Conservation (phyloP, 441 rosid genomes). For the Pelargonium myrrhifolium region DNA sequence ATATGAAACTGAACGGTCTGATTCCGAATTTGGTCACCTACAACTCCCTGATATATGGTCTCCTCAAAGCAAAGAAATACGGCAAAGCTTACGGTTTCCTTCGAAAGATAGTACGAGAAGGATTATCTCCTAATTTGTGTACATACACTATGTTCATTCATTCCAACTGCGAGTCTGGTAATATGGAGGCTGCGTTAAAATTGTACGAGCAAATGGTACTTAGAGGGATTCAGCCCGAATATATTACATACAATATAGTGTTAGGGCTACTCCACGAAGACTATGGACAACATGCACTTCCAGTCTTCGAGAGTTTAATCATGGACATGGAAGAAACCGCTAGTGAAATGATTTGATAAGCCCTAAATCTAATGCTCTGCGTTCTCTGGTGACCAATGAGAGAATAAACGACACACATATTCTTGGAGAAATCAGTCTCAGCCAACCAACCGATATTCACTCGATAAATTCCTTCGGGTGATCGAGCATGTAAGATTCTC, state of each 20-base stretch:
- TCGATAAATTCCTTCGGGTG: conserved; percentile 12
- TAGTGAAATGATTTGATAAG: conserved; percentile 22
- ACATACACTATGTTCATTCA: conserved; percentile 66
- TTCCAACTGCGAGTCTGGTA: conserved; percentile 37
- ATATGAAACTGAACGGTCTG: conserved; percentile 51
- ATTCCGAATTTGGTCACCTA: conserved; percentile 60
- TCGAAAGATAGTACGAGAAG: conserved; percentile 46
- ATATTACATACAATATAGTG: conserved; percentile 41
- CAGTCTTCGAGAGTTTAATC: conserved; percentile 42
- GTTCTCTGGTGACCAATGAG: conserved; percentile 15
- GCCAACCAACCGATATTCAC: background rate
- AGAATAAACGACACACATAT: background rate
- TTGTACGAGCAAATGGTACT: conserved; percentile 62
- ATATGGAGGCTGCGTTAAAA: conserved; percentile 55
- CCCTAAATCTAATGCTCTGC: conserved; percentile 19
- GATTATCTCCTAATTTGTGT: conserved; percentile 52
- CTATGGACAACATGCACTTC: conserved; percentile 36
- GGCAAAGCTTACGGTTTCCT: conserved; percentile 47
- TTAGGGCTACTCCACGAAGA: conserved; percentile 50
- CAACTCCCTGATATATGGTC: conserved; percentile 60
- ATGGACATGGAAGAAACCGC: conserved; percentile 26
- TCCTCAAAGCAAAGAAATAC: conserved; percentile 44
- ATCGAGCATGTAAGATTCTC: conserved; percentile 12
- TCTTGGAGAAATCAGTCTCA: conserved; percentile 6
- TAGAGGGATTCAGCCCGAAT: conserved; percentile 51